phyloP scores from a whole-genome alignment of 2,329 filamentous ascomycete genomes.

The Proliferodiscus dingleyae region DNA sequence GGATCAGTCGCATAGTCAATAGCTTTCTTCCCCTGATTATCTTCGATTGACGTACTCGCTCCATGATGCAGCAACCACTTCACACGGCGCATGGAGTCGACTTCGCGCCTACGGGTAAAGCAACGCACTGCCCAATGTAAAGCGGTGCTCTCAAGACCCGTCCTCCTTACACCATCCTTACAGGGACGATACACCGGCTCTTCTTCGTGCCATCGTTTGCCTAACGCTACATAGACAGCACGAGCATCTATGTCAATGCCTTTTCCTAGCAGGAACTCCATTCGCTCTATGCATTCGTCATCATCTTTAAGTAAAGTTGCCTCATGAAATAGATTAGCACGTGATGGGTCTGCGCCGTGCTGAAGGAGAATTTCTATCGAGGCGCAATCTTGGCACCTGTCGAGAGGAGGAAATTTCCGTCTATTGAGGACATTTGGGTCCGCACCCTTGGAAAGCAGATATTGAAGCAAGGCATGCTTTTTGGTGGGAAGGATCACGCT shows the following conservation, averaged over 20 bases:
- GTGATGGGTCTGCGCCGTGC: not conserved
- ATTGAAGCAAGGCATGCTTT: not conserved
- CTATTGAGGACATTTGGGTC: not conserved
- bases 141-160: not conserved
- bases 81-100: not conserved
- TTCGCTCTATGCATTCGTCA: not conserved
- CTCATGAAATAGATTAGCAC: not conserved
- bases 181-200: not conserved
- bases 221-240: not conserved
- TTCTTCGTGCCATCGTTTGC: too few relatives aligned
- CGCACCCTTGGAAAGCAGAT: constrained; percentile 1
- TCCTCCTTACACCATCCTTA: not conserved
- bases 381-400: not conserved
- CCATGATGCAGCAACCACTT: not conserved
- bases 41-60: not conserved
- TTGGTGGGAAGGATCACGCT: not conserved
- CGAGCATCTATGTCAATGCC: not conserved
- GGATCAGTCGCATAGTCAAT: constrained; percentile 2
- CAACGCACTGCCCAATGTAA: not conserved
- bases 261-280: not conserved
- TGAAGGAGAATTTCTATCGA: not conserved
- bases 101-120: not conserved
- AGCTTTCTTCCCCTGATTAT: not conserved
- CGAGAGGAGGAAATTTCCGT: not conserved
- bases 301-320: not conserved